Percentiles rank a stretch among this genome's conserved stretches.
Conservation (phyloP, 441 rosid genomes). For the Croton setiger region DNA sequence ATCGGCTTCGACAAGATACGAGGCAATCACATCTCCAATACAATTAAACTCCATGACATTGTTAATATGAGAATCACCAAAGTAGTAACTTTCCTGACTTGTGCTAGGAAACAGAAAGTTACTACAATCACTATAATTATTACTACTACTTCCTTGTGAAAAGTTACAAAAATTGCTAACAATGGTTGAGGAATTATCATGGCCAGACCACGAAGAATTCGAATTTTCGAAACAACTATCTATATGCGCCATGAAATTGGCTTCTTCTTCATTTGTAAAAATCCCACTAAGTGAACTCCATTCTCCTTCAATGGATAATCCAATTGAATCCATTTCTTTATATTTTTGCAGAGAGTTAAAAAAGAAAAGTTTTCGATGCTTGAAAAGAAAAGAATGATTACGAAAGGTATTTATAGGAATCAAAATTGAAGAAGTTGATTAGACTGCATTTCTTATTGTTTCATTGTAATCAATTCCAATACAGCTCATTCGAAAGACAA, state of each 20-base stretch:
- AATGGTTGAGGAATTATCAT: conserved; percentile 28
- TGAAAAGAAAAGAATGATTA: conserved; percentile 23
- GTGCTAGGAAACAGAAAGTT: conserved; percentile 22
- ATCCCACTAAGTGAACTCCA: conserved; percentile 59
- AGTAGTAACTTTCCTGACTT: conserved; percentile 29
- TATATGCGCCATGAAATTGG: conserved; percentile 68
- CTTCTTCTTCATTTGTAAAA: conserved; percentile 64
- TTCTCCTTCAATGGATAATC: conserved; percentile 42
- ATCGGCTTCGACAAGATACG: conserved; percentile 39
- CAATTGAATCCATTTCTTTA: conserved; percentile 47
- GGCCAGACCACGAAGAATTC: conserved; percentile 30
- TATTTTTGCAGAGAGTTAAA: not conserved
- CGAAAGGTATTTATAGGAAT: conserved; percentile 29
- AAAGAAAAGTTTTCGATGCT: conserved; percentile 13
- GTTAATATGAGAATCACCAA: conserved; percentile 26
- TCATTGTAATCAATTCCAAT: conserved; percentile 18
- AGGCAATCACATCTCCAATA: conserved; percentile 31
- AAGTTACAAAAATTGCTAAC: conserved; percentile 28
- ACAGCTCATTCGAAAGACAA: conserved; percentile 40
- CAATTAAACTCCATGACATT: conserved; percentile 36
- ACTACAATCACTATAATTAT: conserved; percentile 20
- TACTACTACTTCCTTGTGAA: conserved; percentile 34
- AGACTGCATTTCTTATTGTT: conserved; percentile 28
- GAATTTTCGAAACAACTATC: conserved; percentile 26
- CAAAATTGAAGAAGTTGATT: conserved; percentile 26